Base-by-base conservation (phyloP, 805 yeast genomes). In the Barnettozyma populi region DNA sequence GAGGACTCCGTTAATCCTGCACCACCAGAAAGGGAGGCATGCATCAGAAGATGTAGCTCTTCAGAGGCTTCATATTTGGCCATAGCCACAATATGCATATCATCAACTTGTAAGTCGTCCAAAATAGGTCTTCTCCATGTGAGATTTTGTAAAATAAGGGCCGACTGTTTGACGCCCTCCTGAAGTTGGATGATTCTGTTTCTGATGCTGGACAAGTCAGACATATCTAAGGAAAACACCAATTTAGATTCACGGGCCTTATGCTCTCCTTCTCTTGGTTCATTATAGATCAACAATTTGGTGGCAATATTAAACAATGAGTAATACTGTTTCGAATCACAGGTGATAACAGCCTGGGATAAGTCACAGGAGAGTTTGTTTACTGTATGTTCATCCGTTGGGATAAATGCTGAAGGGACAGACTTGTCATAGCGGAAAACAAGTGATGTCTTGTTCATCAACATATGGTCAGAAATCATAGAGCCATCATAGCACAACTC, bases 251-350 rank as follows among this genome's bases (percentile, higher is more conserved):
- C 69, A 34, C 76, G 74, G 46, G 85, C 83, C 32, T 74, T 73
- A 38, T 84, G 62, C 32, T 70, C 68, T 51, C 79, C 78, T 39
- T 77, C 74, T 53, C 76, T 73, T 5, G 96, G 95, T 54, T 88
- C 96, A 6, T 79, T 71, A 60, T 87, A 88, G 29, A 87, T 71
- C 49, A 92, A 59, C 40, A 90, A 66, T 46, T 84, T 81, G 56
- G 79, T 72, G 1, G 77, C 70, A 35, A 90, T 78, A 14, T 77
- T 72, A 59, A 80, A 86, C 13, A 88, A 64, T 0, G 89, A 73
- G 52, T 73, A 72, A 61, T 87, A 90, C 59, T 89, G 95, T 40
- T 68, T 65, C 0, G 96, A 84, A 46, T 89, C 89, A 45, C 89
- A 78, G 6, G 80, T 71, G 1, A 89, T 74, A 5, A 76, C 73